These are phyloP conservation scores for Vitis hybrid DNA, from an alignment of 177 flowering plant species.

Conservation along the genomic window DNA sequence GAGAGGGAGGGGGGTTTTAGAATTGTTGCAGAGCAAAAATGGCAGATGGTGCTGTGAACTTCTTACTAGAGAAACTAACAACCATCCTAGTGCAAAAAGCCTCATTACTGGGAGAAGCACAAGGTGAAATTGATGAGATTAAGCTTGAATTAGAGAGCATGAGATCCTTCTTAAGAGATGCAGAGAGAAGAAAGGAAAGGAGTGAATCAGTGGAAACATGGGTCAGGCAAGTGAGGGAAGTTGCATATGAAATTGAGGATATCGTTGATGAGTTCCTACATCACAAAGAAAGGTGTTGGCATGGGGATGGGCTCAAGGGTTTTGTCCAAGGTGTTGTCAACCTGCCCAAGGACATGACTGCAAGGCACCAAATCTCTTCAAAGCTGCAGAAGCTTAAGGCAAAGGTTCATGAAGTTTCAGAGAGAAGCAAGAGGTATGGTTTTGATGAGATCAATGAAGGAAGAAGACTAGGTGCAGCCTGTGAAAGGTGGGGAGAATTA, in stretches of 20 bases:
- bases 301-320: slow-evolving; percentile 11
- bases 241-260: slow-evolving; percentile 40
- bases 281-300: slow-evolving; percentile 6
- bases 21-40: slow-evolving; percentile 2
- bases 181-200: slow-evolving; percentile 25
- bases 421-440: slow-evolving; percentile 31
- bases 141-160: slow-evolving; percentile 40
- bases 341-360: slow-evolving; percentile 22
- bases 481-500: slow-evolving; percentile 22
- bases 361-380: slow-evolving; percentile 16
- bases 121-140: slow-evolving; percentile 26
- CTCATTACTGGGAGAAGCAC: slow-evolving; percentile 17
- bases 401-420: slow-evolving; percentile 21
- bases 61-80: slow-evolving; percentile 25
- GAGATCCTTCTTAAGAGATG: slow-evolving; percentile 43
- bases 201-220: slow-evolving; percentile 26
- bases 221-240: slow-evolving; percentile 43
- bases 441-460: slow-evolving; percentile 20
- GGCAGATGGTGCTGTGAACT: slow-evolving; percentile 17
- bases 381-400: slow-evolving; percentile 24
- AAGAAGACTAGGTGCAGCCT: neutral
- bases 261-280: slow-evolving; percentile 36
- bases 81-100: slow-evolving; percentile 21
- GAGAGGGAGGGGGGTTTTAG: too few relatives aligned
- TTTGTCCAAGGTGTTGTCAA: slow-evolving; percentile 8